Percentiles rank a stretch among this genome's conserved stretches.
phyloP scores from a whole-genome alignment of 805 yeast genomes.

The Pichia occidentalis region DNA sequence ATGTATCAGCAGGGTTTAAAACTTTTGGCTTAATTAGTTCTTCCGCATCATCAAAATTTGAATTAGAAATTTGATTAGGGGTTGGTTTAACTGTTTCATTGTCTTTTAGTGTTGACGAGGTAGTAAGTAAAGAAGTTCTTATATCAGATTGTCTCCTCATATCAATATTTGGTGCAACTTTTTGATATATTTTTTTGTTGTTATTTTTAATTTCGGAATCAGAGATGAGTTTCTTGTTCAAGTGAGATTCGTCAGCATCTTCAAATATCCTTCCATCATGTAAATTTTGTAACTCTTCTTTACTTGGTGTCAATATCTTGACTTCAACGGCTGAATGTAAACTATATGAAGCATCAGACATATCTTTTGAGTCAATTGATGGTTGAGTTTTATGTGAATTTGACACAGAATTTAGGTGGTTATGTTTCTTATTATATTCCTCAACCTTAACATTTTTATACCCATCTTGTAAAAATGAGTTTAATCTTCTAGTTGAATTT shows the following conservation, averaged over 20 bases:
- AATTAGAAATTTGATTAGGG: too few species aligned
- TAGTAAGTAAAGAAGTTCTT: slow-evolving; percentile 25
- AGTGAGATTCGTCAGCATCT: slow-evolving; percentile 23
- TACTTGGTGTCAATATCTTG: slow-evolving; percentile 22
- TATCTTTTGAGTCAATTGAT: slow-evolving; percentile 24
- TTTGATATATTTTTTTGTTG: slow-evolving; percentile 23
- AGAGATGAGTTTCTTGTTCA: slow-evolving; percentile 8
- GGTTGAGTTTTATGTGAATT: slow-evolving; percentile 19
- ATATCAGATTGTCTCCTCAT: slow-evolving; percentile 19
- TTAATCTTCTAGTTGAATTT: slow-evolving; percentile 25
- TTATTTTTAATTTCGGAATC: slow-evolving; percentile 6
- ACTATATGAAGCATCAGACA: slow-evolving; percentile 25
- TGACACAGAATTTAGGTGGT: slow-evolving; percentile 8
- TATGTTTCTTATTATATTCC: slow-evolving; percentile 16
- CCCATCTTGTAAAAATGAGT: slow-evolving; percentile 19
- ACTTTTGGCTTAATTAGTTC: slow-evolving; percentile 13
- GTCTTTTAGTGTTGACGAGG: slow-evolving; percentile 22
- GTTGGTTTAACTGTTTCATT: neutral
- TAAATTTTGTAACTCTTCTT: slow-evolving; percentile 16
- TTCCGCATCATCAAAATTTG: slow-evolving; percentile 27
- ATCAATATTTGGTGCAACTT: slow-evolving; percentile 23
- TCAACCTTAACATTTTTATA: slow-evolving; percentile 14
- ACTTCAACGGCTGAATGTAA: slow-evolving; percentile 29
- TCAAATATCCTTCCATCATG: slow-evolving; percentile 23
- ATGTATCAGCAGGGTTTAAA: slow-evolving; percentile 12